Evolutionary conservation across 163 green algal genomes (phyloP).

Genomic region (Prototheca wickerhamii): DNA sequence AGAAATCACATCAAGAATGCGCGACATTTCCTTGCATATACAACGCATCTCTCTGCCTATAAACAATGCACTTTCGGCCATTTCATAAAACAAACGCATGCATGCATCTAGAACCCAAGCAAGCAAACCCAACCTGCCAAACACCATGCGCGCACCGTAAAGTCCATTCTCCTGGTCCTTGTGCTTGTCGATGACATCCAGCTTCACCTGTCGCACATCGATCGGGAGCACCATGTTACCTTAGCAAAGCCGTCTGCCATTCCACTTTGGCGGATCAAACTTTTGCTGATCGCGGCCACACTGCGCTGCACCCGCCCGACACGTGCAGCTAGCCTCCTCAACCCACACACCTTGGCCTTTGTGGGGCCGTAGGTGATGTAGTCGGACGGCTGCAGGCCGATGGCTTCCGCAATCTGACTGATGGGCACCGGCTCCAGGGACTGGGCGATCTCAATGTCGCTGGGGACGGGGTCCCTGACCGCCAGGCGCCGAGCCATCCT

Average conservation of each 20-base stretch:
- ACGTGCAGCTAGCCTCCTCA: constrained; percentile 1
- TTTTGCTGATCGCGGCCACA: too few relatives aligned
- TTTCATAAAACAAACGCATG: background rate
- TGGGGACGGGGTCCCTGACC: constrained; percentile 49
- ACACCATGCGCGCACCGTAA: constrained; percentile 54
- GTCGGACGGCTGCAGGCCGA: constrained; percentile 65
- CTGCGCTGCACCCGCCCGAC: too few relatives aligned
- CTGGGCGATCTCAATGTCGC: constrained; percentile 93
- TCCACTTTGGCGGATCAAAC: too few relatives aligned
- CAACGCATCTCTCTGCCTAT: background rate
- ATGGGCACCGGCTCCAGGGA: constrained; percentile 64
- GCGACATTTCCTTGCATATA: background rate
- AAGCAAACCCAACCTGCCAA: background rate
- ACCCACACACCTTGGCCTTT: constrained; percentile 85
- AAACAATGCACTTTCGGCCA: background rate
- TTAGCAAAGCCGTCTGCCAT: background rate
- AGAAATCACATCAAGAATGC: too few relatives aligned
- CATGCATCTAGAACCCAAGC: background rate
- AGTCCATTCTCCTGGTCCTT: constrained; percentile 55
- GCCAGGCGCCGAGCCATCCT: background rate
- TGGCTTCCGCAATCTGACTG: constrained; percentile 58
- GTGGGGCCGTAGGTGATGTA: constrained; percentile 76
- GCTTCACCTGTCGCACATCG: constrained; percentile 52
- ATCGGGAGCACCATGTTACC: background rate
- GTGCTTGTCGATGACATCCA: constrained; percentile 62